Evolutionary conservation across 177 flowering plant genomes (phyloP), one percentile per base, ranked within the genome.

Genomic region (Vitis hybrid): DNA sequence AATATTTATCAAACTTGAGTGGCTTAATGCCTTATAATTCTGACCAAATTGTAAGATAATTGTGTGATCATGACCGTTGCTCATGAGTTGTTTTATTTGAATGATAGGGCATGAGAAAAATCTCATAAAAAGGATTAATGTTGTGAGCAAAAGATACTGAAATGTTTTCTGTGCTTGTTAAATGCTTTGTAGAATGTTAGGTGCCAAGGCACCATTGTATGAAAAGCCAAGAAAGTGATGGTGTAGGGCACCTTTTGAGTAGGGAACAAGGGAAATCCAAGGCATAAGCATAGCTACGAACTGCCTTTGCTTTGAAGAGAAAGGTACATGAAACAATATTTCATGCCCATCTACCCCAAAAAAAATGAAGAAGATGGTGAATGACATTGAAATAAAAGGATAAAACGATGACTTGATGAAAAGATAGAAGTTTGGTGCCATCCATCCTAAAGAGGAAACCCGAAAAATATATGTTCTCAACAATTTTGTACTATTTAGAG

Each of bases 251-350:
- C 40, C 77, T 73, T 27, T 76, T 79, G 80, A 79, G 82, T 79
- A 58, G 77, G 63, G 17, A 66, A 70, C 48, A 82, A 84, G 84
- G 62, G 75, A 80, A 49, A 62, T 62, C 64, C 57, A 30, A 64
- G 65, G 60, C 56, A 65, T 65, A 55, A 59, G 62, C 15, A 68
- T 21, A 59, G 56, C 32, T 50, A 58, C 52, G 63, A 62, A 40
- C 54, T 56, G 58, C 72, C 83, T 75, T 81, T 24, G 83, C 79
- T 75, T 81, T 70, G 72, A 84, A 84, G 84, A 82, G 80, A 78
- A 67, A 66, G 56, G 59, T 49, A 73, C 54, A 65, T 18, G 64
- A 50, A 71, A 40, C 74, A 73, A 64, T 40, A 52, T 63, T 69
- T 66, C 57, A 56, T 63, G 55, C 4, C 64, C 55, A 64, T 72